phyloP scores from a whole-genome alignment of 2,329 filamentous ascomycete species.

The Achaetomium macrosporum region DNA sequence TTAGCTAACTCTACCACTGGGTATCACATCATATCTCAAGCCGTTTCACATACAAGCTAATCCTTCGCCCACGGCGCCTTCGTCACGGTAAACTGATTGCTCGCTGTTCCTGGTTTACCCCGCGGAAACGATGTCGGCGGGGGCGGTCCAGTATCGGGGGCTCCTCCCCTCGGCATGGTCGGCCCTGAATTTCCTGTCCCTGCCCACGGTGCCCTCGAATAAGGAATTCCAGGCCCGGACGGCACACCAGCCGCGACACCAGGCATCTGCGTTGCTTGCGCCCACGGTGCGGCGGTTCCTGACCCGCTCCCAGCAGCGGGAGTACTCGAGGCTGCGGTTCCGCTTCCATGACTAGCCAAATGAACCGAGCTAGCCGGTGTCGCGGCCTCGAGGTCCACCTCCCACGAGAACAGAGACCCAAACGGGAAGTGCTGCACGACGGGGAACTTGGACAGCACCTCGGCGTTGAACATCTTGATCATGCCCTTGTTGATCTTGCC shows the following conservation, averaged over 20 bases:
- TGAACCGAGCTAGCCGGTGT: constrained; percentile 48
- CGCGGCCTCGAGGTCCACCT: constrained; percentile 56
- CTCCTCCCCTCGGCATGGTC: constrained; percentile 6
- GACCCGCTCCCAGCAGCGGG: constrained; percentile 1
- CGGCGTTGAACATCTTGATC: constrained; percentile 99
- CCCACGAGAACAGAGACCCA: constrained; percentile 74
- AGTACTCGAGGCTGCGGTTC: background rate
- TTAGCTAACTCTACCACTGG: too few species aligned
- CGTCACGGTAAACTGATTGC: constrained; percentile 37
- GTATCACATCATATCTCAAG: constrained; percentile 5
- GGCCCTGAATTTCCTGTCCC: constrained; percentile 8
- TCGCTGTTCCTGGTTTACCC: constrained; percentile 30
- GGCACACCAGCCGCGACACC: constrained; percentile 7
- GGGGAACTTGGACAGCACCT: constrained; percentile 93
- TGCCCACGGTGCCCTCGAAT: constrained; percentile 29
- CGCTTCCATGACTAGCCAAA: constrained; percentile 47
- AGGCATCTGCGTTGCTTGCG: constrained; percentile 24
- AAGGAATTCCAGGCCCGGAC: constrained; percentile 31
- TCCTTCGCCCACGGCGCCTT: constrained; percentile 44
- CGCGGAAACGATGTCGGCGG: constrained; percentile 19
- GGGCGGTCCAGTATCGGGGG: constrained; percentile 16
- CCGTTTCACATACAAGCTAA: background rate
- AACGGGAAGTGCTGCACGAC: constrained; percentile 96
- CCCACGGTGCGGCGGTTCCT: constrained; percentile 27
- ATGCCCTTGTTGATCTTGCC: constrained; percentile 99